phyloP scores from a whole-genome alignment of 1,284 basidiomycete genomes.

The Bjerkandera adusta region DNA sequence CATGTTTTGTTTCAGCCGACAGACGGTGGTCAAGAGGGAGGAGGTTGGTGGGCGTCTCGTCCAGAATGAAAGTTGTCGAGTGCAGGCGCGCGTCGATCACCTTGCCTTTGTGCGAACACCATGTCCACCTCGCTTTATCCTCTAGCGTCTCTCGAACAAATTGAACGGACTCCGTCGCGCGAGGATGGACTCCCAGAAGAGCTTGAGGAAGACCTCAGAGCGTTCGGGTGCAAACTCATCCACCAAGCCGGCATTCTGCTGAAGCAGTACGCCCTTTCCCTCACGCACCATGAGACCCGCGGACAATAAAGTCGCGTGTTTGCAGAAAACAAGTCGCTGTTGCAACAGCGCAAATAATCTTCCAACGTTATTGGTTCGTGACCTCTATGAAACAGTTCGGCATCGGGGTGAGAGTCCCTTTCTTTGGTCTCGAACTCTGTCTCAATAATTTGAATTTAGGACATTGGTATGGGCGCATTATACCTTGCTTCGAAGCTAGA shows the following conservation, averaged over 20 bases:
- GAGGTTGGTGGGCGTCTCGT: background rate
- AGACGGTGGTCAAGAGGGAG: background rate
- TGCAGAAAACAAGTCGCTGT: slow-evolving; percentile 93
- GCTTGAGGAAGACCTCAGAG: slow-evolving; percentile 84
- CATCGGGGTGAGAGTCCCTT: slow-evolving; percentile 64
- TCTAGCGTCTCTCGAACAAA: slow-evolving; percentile 79
- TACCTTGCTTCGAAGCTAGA: slow-evolving; percentile 96
- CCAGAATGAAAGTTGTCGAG: background rate
- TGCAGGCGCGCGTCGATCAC: background rate
- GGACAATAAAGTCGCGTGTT: slow-evolving; percentile 6
- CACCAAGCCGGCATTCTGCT: slow-evolving; percentile 92
- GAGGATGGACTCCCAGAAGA: slow-evolving; percentile 80
- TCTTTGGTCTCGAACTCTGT: slow-evolving; percentile 5
- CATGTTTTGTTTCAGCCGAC: slow-evolving; percentile 18
- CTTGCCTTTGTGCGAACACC: slow-evolving; percentile 1
- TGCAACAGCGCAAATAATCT: slow-evolving; percentile 94
- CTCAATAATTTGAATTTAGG: slow-evolving; percentile 47
- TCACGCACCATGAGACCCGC: slow-evolving; percentile 4
- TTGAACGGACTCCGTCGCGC: slow-evolving; percentile 75
- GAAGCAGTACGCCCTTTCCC: slow-evolving; percentile 61
- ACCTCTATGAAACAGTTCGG: slow-evolving; percentile 93
- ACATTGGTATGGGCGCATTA: slow-evolving; percentile 89
- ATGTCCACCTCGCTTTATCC: slow-evolving; percentile 71
- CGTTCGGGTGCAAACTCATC: slow-evolving; percentile 89
- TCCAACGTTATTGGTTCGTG: slow-evolving; percentile 97